Conservation (phyloP, 1,284 basidiomycete genomes). For the Austroboletus novae-zelandiae region DNA sequence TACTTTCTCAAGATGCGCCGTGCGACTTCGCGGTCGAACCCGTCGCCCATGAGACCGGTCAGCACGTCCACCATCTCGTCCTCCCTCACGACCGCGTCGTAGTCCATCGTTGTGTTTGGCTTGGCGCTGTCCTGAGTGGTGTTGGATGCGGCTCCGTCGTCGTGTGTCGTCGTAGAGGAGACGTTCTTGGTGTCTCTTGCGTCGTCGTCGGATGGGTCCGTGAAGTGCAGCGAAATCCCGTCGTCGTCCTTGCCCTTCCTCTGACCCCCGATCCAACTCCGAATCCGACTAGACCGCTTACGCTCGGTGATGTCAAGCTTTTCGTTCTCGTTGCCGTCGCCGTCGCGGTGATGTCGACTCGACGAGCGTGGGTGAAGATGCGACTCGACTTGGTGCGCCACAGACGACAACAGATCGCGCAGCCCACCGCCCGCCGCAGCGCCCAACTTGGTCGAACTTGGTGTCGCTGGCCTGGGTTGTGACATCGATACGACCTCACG, state of each 20-base stretch:
- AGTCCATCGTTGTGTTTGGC: background rate
- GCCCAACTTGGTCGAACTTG: background rate
- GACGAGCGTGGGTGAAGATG: slow-evolving; percentile 8
- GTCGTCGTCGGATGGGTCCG: slow-evolving; percentile 15
- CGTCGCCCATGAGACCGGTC: slow-evolving; percentile 33
- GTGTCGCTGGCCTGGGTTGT: background rate
- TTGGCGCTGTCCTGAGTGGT: background rate
- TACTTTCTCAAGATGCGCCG: slow-evolving; percentile 55
- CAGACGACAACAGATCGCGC: slow-evolving; percentile 22
- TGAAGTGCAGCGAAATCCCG: slow-evolving; percentile 19
- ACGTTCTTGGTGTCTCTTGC: background rate
- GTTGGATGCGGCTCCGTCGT: background rate
- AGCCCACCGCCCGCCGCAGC: background rate
- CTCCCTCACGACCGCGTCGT: slow-evolving; percentile 16
- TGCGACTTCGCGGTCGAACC: slow-evolving; percentile 44
- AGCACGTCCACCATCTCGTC: slow-evolving; percentile 28
- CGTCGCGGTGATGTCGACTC: background rate
- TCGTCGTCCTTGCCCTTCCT: background rate
- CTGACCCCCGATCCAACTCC: slow-evolving; percentile 10
- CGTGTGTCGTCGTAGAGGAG: background rate
- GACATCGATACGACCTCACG: background rate
- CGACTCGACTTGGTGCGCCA: slow-evolving; percentile 27
- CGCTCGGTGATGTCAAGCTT: background rate
- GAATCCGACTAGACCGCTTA: slow-evolving; percentile 19
- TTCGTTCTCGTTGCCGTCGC: background rate